Conservation (phyloP, 768 basidiomycete species). For the Crassisporium funariophilum region DNA sequence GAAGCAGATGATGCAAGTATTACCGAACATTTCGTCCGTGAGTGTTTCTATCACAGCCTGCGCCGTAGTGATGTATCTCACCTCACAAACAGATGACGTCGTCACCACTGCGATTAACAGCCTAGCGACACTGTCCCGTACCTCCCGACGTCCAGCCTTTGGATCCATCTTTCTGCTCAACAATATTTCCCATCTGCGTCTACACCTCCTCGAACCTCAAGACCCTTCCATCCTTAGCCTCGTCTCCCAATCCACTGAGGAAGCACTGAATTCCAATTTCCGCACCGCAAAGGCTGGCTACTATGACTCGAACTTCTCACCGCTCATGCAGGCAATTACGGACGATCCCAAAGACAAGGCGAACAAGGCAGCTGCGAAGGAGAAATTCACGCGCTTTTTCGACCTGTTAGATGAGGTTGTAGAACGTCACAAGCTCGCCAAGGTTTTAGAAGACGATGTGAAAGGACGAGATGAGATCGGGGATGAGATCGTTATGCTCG, state of each 20-base stretch:
- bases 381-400: slow-evolving; percentile 82
- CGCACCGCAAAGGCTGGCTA: slow-evolving; percentile 83
- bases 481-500: slow-evolving; percentile 77
- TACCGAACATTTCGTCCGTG: slow-evolving; percentile 77
- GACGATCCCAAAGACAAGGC: slow-evolving; percentile 64
- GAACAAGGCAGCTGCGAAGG: slow-evolving; percentile 67
- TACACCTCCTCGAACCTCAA: slow-evolving; percentile 56
- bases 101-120: slow-evolving; percentile 63
- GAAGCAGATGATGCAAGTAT: slow-evolving; percentile 52
- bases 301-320: slow-evolving; percentile 81
- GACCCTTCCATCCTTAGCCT: slow-evolving; percentile 49
- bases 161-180: slow-evolving; percentile 80
- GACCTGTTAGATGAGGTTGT: slow-evolving; percentile 78
- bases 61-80: not conserved
- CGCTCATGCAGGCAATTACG: slow-evolving; percentile 68
- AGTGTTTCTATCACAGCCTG: no score
- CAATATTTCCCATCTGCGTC: slow-evolving; percentile 72
- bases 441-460: slow-evolving; percentile 71
- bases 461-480: slow-evolving; percentile 58
- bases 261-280: slow-evolving; percentile 67
- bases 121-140: slow-evolving; percentile 63
- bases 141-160: slow-evolving; percentile 61
- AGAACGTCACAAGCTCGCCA: slow-evolving; percentile 71
- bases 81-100: slow-evolving; percentile 60
- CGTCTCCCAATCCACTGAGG: slow-evolving; percentile 62